Percentiles rank a stretch among this genome's conserved stretches.
phyloP scores from a whole-genome alignment of 805 yeast genomes.

The Yamadazyma olivae region DNA sequence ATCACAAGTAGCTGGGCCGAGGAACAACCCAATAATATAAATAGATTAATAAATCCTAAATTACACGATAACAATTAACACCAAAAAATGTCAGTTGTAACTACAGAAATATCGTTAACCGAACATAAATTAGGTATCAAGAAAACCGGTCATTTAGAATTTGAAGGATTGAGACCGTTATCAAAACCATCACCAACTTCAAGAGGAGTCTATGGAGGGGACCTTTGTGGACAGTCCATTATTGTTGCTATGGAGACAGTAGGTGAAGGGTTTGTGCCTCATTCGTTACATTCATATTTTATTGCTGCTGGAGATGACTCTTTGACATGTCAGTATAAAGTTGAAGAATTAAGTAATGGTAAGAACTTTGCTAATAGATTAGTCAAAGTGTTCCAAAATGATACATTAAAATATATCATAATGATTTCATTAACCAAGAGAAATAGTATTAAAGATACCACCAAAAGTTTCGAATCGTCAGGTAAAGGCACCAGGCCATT shows the following conservation, averaged over 20 bases:
- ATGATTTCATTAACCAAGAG: slow-evolving; percentile 34
- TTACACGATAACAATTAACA: background rate
- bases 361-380: slow-evolving; percentile 32
- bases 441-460: slow-evolving; percentile 20
- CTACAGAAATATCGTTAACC: background rate
- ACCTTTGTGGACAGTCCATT: slow-evolving; percentile 37
- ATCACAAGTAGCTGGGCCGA: too few species aligned
- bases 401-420: slow-evolving; percentile 27
- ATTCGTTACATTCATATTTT: slow-evolving; percentile 39
- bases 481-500: slow-evolving; percentile 26
- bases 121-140: slow-evolving; percentile 10
- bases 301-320: slow-evolving; percentile 35
- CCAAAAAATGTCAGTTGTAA: slow-evolving; percentile 5
- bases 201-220: slow-evolving; percentile 42
- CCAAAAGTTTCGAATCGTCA: slow-evolving; percentile 13
- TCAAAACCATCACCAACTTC: slow-evolving; percentile 26
- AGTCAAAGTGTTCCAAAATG: slow-evolving; percentile 28
- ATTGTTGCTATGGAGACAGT: slow-evolving; percentile 35
- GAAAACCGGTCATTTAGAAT: slow-evolving; percentile 11
- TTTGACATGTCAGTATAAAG: slow-evolving; percentile 26
- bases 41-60: too few species aligned
- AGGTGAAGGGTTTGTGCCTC: slow-evolving; percentile 29
- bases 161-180: slow-evolving; percentile 23
- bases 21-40: too few species aligned
- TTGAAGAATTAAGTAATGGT: slow-evolving; percentile 34